Percentiles rank a stretch among this genome's conserved stretches.
Conservation (phyloP, 768 basidiomycete species). For the Naematelia encephala region DNA sequence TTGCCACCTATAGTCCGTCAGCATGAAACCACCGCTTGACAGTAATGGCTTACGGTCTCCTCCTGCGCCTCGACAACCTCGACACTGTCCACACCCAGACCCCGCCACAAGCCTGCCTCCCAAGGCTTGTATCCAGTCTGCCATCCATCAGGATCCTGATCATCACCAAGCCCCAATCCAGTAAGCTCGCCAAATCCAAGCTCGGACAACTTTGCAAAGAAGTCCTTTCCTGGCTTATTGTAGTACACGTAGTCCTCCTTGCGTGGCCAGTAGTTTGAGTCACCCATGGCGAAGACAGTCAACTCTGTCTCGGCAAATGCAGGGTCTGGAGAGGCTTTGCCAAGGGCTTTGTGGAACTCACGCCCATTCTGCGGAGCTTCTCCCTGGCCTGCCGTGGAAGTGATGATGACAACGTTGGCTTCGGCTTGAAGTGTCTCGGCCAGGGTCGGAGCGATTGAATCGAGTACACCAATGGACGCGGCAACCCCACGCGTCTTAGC, state of each 20-base stretch:
- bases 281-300: constrained; percentile 90
- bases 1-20: constrained; percentile 59
- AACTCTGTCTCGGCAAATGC: constrained; percentile 62
- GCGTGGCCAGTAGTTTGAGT: constrained; percentile 98
- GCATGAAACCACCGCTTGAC: neutral
- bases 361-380: constrained; percentile 97
- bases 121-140: constrained; percentile 96
- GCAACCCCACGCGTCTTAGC: constrained; percentile 81
- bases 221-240: constrained; percentile 92
- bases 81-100: constrained; percentile 80
- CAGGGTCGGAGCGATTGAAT: constrained; percentile 60
- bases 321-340: constrained; percentile 46
- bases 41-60: constrained; percentile 60
- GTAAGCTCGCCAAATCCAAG: constrained; percentile 76
- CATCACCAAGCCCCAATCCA: constrained; percentile 79
- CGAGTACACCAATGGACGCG: constrained; percentile 69
- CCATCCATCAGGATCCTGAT: constrained; percentile 93
- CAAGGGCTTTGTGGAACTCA: constrained; percentile 78
- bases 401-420: constrained; percentile 75
- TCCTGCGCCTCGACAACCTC: constrained; percentile 90
- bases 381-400: constrained; percentile 92
- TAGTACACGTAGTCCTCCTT: constrained; percentile 96
- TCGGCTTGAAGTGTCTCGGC: constrained; percentile 72
- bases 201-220: constrained; percentile 71
- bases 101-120: constrained; percentile 92